A percentile compares a stretch with the other conserved stretches of the same genome.
phyloP scores from a whole-genome alignment of 331 rosid species.

The Telfairia occidentalis region DNA sequence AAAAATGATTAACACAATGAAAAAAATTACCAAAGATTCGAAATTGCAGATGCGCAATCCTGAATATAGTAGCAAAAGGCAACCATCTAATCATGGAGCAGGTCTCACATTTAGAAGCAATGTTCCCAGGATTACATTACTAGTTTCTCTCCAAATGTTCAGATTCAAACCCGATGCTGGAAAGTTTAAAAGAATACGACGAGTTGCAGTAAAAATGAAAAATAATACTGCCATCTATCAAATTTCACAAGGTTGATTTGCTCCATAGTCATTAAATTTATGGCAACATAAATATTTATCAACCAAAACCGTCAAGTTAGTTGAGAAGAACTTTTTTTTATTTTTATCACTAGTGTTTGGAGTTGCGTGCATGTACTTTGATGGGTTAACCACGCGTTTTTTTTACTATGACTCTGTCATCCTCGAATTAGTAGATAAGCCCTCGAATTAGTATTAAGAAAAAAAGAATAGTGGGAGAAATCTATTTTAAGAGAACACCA shows the following conservation, averaged over 20 bases:
- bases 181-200: background rate
- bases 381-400: too few relatives aligned
- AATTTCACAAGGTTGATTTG: background rate
- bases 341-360: too few relatives aligned
- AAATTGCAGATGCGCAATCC: background rate
- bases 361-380: too few relatives aligned
- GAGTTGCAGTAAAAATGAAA: background rate
- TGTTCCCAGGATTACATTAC: background rate
- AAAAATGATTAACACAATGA: background rate
- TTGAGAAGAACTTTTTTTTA: too few relatives aligned
- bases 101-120: background rate
- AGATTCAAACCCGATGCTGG: background rate
- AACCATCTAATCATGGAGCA: background rate
- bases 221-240: background rate
- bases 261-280: background rate
- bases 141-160: background rate
- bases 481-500: background rate
- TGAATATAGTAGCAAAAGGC: background rate
- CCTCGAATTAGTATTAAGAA: background rate
- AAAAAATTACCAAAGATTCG: background rate
- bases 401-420: too few relatives aligned
- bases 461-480: background rate
- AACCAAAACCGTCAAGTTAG: too few relatives aligned
- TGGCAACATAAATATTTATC: background rate
- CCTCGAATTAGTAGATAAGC: too few relatives aligned